phyloP scores from a whole-genome alignment of 2,329 filamentous ascomycete genomes.

The Fusarium continuum region DNA sequence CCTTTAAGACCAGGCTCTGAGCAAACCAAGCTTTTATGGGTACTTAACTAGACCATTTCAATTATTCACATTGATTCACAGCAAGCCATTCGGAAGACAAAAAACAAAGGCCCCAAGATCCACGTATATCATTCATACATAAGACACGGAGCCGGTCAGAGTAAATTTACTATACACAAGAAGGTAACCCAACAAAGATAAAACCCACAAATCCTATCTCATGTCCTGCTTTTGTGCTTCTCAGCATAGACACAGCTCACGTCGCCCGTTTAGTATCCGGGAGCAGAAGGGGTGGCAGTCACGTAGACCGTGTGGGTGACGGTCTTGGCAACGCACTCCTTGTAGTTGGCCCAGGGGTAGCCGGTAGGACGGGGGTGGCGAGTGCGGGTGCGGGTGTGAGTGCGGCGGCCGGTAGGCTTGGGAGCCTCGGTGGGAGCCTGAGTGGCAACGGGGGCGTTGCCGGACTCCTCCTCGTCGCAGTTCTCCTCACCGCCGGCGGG shows the following conservation, averaged over 20 bases:
- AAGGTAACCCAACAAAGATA: constrained; percentile 6
- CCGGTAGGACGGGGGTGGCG: constrained; percentile 22
- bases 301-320: constrained; percentile 40
- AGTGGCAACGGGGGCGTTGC: not conserved
- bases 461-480: constrained; percentile 15
- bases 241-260: not conserved
- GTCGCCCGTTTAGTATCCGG: constrained; percentile 11
- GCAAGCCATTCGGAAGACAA: not conserved
- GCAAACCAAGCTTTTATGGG: too few species aligned
- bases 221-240: not conserved
- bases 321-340: constrained; percentile 28
- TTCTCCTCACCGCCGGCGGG: constrained; percentile 12
- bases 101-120: not conserved
- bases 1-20: too few species aligned
- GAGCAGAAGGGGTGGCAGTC: constrained; percentile 26
- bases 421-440: constrained; percentile 8
- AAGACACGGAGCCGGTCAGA: not conserved
- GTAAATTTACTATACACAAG: constrained; percentile 20
- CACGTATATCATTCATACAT: constrained; percentile 11
- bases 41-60: too few species aligned
- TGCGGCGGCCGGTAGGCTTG: constrained; percentile 19
- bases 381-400: constrained; percentile 20
- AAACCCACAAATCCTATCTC: not conserved
- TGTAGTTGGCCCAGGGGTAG: constrained; percentile 2
- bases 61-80: too few species aligned